These are phyloP conservation scores for Epichloe sp. DNA, from an alignment of 2,329 filamentous ascomycete species.

Conservation along the genomic window DNA sequence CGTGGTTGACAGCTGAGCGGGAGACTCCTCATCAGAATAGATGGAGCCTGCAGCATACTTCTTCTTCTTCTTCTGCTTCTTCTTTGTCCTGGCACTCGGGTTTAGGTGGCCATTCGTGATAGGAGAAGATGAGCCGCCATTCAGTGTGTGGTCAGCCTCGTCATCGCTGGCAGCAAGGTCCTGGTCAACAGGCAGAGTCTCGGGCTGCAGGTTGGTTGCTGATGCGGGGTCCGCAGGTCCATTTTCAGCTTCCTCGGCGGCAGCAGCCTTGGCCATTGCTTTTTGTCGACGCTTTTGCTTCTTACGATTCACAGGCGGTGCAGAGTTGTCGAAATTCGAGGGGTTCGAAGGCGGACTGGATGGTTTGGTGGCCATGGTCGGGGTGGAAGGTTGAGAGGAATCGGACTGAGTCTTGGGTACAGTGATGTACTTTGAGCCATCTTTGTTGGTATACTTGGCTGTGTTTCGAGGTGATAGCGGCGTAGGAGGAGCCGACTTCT, in stretches of 20 bases:
- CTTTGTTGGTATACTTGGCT: conserved; percentile 53
- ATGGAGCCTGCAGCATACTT: conserved; percentile 22
- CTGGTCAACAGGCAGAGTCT: conserved; percentile 24
- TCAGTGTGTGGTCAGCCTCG: conserved; percentile 28
- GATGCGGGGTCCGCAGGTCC: conserved; percentile 26
- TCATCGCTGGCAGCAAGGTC: conserved; percentile 44
- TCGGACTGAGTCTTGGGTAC: conserved; percentile 45
- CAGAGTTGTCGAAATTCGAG: conserved; percentile 17
- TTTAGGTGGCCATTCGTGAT: conserved; percentile 17
- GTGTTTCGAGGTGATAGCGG: conserved; percentile 40
- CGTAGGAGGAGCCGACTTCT: conserved; percentile 33
- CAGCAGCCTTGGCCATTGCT: conserved; percentile 57
- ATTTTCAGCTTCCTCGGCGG: conserved; percentile 27
- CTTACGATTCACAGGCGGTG: conserved; percentile 65
- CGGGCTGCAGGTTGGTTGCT: conserved; percentile 11
- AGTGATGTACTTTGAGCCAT: conserved; percentile 57
- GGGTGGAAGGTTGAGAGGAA: conserved; percentile 39
- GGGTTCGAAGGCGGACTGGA: conserved; percentile 16
- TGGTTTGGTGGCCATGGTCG: conserved; percentile 28
- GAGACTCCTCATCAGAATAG: conserved; percentile 10
- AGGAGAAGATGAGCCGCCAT: conserved; percentile 15
- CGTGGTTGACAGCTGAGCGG: background rate
- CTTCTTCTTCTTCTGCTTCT: conserved; percentile 60
- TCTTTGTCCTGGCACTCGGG: conserved; percentile 34
- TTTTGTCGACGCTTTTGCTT: conserved; percentile 91